Evolutionary conservation across 257 asterid genomes (phyloP).

Genomic region (Lycium ferocissimum): DNA sequence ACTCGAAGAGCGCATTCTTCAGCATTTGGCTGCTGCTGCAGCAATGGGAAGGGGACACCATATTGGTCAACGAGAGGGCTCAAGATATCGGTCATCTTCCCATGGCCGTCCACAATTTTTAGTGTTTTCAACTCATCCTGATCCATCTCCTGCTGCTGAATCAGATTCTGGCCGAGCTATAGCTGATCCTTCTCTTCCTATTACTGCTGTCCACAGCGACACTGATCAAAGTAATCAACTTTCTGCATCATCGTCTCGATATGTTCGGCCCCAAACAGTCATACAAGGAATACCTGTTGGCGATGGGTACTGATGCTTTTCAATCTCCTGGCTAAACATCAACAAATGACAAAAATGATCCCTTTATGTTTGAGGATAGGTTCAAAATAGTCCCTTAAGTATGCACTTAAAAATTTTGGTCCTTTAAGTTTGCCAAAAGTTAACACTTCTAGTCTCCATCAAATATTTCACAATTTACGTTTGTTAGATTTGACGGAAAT

Average conservation of each 20-base stretch:
- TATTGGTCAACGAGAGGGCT: conserved; percentile 67
- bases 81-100: conserved; percentile 60
- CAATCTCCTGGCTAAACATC: background rate
- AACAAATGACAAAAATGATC: too few species aligned
- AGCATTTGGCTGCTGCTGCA: conserved; percentile 92
- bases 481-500: too few species aligned
- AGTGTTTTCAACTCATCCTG: conserved; percentile 58
- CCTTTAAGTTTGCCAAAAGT: too few species aligned
- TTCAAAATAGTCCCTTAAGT: too few species aligned
- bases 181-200: conserved; percentile 42
- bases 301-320: conserved; percentile 54
- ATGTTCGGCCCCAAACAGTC: conserved; percentile 39
- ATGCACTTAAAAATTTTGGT: too few species aligned
- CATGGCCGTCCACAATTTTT: conserved; percentile 64
- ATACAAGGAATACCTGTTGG: conserved; percentile 44
- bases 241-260: conserved; percentile 62
- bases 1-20: conserved; percentile 86
- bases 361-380: background rate
- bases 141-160: conserved; percentile 53
- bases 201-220: conserved; percentile 33
- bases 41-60: conserved; percentile 84
- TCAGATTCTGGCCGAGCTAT: conserved; percentile 48
- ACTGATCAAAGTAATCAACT: conserved; percentile 44
- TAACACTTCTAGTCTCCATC: too few species aligned
- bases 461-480: too few species aligned